Conservation (phyloP, 2,329 filamentous ascomycete species). For the Botrytis fabae region DNA sequence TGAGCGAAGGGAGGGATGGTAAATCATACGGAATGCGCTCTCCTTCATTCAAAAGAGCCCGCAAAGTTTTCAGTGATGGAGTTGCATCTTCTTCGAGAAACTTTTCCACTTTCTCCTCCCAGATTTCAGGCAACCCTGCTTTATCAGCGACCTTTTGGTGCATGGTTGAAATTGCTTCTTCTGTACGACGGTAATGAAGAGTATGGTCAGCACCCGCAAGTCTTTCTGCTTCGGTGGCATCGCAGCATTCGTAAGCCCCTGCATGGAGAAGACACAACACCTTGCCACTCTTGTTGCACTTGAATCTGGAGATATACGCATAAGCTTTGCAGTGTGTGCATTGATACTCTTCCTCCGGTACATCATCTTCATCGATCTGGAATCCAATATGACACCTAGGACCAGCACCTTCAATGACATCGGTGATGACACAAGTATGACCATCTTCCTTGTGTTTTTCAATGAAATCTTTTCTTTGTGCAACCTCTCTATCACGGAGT, state of each 20-base stretch:
- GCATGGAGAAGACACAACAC: slow-evolving; percentile 81
- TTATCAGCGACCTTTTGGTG: slow-evolving; percentile 82
- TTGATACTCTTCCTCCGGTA: slow-evolving; percentile 89
- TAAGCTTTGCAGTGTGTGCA: slow-evolving; percentile 92
- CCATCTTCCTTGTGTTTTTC: slow-evolving; percentile 59
- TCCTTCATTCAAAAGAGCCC: slow-evolving; percentile 83
- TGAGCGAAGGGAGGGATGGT: slow-evolving; percentile 76
- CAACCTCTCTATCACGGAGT: slow-evolving; percentile 71
- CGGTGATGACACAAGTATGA: slow-evolving; percentile 39
- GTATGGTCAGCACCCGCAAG: slow-evolving; percentile 69
- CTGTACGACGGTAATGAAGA: slow-evolving; percentile 74
- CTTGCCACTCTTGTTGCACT: slow-evolving; percentile 79
- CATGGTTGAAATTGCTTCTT: slow-evolving; percentile 65
- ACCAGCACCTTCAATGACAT: slow-evolving; percentile 36
- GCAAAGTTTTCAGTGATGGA: slow-evolving; percentile 82
- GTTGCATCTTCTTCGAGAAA: slow-evolving; percentile 79
- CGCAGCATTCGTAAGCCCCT: slow-evolving; percentile 78
- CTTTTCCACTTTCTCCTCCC: slow-evolving; percentile 87
- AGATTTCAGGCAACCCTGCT: slow-evolving; percentile 78
- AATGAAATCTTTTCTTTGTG: slow-evolving; percentile 67
- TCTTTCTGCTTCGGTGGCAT: slow-evolving; percentile 64
- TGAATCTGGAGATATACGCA: slow-evolving; percentile 86
- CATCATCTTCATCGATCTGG: slow-evolving; percentile 68
- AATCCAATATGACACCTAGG: slow-evolving; percentile 59
- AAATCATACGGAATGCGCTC: slow-evolving; percentile 94